phyloP scores from a whole-genome alignment of 139 green algal species.

The Chlorella sp. region DNA sequence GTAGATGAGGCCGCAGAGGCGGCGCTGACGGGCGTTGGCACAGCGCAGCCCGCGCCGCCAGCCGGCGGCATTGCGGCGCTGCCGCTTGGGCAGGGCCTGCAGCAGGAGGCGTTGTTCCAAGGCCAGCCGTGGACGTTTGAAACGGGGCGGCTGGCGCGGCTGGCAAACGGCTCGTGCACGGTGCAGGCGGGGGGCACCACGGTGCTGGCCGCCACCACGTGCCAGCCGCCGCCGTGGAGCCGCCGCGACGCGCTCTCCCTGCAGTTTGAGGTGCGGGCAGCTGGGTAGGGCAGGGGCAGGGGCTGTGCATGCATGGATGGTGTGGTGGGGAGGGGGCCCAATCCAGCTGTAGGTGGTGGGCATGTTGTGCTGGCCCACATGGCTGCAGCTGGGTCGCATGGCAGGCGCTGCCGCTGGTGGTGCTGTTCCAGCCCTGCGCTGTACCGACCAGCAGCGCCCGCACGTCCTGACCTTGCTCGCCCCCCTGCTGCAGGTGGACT shows the following conservation, averaged over 20 bases:
- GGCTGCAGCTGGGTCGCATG: too few species aligned
- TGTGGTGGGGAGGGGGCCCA: too few species aligned
- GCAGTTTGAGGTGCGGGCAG: slow-evolving; percentile 44
- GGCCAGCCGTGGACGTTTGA: slow-evolving; percentile 62
- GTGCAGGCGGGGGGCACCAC: slow-evolving; percentile 55
- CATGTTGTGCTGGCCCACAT: too few species aligned
- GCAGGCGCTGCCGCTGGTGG: too few species aligned
- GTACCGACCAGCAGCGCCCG: too few species aligned
- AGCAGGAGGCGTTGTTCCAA: slow-evolving; percentile 8
- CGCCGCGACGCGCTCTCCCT: slow-evolving; percentile 39
- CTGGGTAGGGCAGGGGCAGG: background rate
- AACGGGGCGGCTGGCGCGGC: slow-evolving; percentile 66
- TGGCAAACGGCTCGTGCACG: slow-evolving; percentile 69
- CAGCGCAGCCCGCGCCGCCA: background rate
- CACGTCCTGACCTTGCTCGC: background rate
- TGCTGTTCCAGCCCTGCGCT: too few species aligned
- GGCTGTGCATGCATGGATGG: too few species aligned
- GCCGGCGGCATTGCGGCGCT: slow-evolving; percentile 9
- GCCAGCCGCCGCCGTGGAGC: slow-evolving; percentile 13
- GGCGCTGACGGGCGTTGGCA: background rate
- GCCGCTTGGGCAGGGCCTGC: slow-evolving; percentile 20
- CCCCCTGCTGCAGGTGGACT: slow-evolving; percentile 69
- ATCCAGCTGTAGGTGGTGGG: too few species aligned
- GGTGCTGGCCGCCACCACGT: slow-evolving; percentile 70
- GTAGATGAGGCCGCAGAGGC: background rate